Percentiles rank a stretch among this genome's conserved stretches.
Conservation (phyloP, 371 early-diverging fungal genomes). For the Thermomucor indicae-seudaticae region DNA sequence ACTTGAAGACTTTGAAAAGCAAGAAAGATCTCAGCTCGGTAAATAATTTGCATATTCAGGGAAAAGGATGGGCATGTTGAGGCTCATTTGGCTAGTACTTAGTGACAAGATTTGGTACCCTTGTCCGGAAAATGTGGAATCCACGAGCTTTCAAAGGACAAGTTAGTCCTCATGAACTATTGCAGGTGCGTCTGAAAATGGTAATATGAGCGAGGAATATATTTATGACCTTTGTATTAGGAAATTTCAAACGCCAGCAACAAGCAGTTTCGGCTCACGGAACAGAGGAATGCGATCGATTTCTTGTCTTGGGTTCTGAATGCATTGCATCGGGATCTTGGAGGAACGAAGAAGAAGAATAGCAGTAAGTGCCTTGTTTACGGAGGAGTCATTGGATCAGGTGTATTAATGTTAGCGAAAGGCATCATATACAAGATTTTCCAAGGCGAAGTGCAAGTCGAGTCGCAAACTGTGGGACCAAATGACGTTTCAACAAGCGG, state of each 20-base stretch:
- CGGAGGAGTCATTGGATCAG: neutral
- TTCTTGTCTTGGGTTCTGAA: conserved; percentile 95
- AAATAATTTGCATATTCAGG: no score
- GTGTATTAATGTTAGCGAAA: conserved; percentile 7
- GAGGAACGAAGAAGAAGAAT: conserved; percentile 68
- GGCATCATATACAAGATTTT: conserved; percentile 78
- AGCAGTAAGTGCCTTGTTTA: conserved; percentile 51
- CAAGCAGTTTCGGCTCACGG: conserved; percentile 75
- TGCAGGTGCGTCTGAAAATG: conserved; percentile 56
- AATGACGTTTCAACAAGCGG: conserved; percentile 24
- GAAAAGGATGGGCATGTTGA: neutral
- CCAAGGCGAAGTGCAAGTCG: conserved; percentile 80
- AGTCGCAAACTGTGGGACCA: conserved; percentile 55
- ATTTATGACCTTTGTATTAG: conserved; percentile 18
- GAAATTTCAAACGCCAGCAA: conserved; percentile 86
- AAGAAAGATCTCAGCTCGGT: conserved; percentile 54
- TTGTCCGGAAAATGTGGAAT: conserved; percentile 94
- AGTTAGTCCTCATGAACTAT: conserved; percentile 94
- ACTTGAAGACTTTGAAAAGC: conserved; percentile 55
- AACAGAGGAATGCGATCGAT: conserved; percentile 86
- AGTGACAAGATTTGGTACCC: conserved; percentile 75
- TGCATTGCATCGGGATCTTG: conserved; percentile 81
- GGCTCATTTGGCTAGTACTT: conserved; percentile 11
- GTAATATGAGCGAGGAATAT: neutral
- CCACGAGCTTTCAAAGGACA: conserved; percentile 92